Conservation (phyloP, 1,284 basidiomycete genomes). For the Ceratobasidium papillatum region DNA sequence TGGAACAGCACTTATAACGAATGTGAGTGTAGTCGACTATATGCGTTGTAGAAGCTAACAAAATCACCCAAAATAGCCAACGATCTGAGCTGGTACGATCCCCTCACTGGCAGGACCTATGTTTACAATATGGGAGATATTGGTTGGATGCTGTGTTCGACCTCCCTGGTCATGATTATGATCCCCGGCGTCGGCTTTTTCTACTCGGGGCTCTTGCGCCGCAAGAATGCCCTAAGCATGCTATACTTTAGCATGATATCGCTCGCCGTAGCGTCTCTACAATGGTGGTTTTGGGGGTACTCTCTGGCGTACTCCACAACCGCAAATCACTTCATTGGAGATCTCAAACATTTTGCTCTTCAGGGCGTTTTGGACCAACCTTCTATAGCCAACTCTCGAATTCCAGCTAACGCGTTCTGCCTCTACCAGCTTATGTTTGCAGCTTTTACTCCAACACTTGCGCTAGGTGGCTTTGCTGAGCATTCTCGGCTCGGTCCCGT, state of each 20-base stretch:
- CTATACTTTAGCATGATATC: constrained; percentile 60
- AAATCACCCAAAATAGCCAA: neutral
- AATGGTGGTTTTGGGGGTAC: constrained; percentile 52
- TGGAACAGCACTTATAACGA: constrained; percentile 19
- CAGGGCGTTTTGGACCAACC: constrained; percentile 80
- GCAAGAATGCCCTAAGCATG: constrained; percentile 66
- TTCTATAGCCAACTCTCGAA: constrained; percentile 72
- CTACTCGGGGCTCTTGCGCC: constrained; percentile 63
- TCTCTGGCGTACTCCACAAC: constrained; percentile 54
- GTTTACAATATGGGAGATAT: constrained; percentile 62
- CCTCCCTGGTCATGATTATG: constrained; percentile 63
- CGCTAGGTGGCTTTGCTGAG: constrained; percentile 92
- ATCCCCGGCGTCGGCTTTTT: constrained; percentile 61
- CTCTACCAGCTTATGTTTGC: constrained; percentile 93
- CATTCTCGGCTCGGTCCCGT: constrained; percentile 87
- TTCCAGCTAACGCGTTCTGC: constrained; percentile 87
- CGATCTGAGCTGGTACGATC: constrained; percentile 24
- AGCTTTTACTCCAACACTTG: constrained; percentile 58
- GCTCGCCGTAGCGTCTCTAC: constrained; percentile 57
- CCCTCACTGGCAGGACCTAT: constrained; percentile 32
- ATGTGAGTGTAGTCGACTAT: neutral
- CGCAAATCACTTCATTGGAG: constrained; percentile 44
- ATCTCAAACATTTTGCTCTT: constrained; percentile 76
- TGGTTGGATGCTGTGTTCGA: constrained; percentile 54
- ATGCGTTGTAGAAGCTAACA: neutral